phyloP scores from a whole-genome alignment of 2,329 filamentous ascomycete genomes.

The Talaromyces marneffei region DNA sequence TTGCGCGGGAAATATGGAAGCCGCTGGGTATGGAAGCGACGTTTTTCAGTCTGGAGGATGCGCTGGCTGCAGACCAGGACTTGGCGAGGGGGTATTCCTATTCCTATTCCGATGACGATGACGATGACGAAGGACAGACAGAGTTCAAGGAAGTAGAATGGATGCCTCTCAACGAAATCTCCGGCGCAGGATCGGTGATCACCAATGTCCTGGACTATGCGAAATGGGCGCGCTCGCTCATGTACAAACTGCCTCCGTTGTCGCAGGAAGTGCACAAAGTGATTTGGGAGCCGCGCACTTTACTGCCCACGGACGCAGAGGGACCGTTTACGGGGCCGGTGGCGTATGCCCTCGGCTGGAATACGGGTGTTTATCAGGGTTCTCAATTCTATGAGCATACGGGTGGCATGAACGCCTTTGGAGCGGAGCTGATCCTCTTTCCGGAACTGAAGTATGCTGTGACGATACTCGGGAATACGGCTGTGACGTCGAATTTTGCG shows the following conservation, averaged over 20 bases:
- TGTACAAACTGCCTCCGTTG: slow-evolving; percentile 35
- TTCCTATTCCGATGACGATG: slow-evolving; percentile 1
- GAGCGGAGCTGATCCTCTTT: slow-evolving; percentile 41
- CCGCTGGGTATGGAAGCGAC: slow-evolving; percentile 39
- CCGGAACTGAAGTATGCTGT: slow-evolving; percentile 42
- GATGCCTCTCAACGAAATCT: slow-evolving; percentile 8
- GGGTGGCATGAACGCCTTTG: slow-evolving; percentile 42
- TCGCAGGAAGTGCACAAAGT: slow-evolving; percentile 6
- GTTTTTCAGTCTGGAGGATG: slow-evolving; percentile 30
- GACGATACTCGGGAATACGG: slow-evolving; percentile 43
- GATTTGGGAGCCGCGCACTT: slow-evolving; percentile 10
- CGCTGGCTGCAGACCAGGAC: slow-evolving; percentile 22
- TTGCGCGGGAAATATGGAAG: slow-evolving; percentile 33
- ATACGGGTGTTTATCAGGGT: slow-evolving; percentile 22
- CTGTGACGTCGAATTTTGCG: slow-evolving; percentile 31
- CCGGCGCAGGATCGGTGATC: slow-evolving; percentile 21
- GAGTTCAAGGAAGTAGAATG: slow-evolving; percentile 4
- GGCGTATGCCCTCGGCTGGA: slow-evolving; percentile 20
- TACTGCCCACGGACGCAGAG: slow-evolving; percentile 1
- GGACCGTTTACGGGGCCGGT: slow-evolving; percentile 2
- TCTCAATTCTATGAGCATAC: slow-evolving; percentile 34
- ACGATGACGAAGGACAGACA: background rate
- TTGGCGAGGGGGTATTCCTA: slow-evolving; percentile 25
- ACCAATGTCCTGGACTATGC: slow-evolving; percentile 38
- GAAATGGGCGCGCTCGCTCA: slow-evolving; percentile 48